A percentile compares a stretch with the other conserved stretches of the same genome.
These are phyloP conservation scores for Ceriops tagal DNA, from an alignment of 345 rosid genomes.

Conservation along the genomic window DNA sequence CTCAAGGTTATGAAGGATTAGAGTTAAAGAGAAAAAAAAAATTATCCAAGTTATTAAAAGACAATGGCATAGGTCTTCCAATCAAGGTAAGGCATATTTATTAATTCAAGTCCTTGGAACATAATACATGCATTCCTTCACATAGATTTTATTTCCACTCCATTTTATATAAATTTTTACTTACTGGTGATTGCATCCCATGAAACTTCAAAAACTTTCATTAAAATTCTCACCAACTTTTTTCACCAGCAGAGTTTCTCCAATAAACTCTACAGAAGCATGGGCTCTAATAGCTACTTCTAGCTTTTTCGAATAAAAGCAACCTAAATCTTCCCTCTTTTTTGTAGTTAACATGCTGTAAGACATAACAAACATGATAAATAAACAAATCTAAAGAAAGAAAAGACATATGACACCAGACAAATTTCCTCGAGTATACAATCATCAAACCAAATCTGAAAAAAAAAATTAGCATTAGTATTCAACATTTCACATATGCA, in stretches of 20 bases:
- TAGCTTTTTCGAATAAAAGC: conserved; percentile 3
- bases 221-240: too few species aligned
- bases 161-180: too few species aligned
- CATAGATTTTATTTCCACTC: background rate
- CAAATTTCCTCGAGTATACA: background rate
- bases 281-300: conserved; percentile 7
- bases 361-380: background rate
- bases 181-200: background rate
- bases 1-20: too few species aligned
- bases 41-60: too few species aligned
- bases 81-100: background rate
- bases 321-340: conserved; percentile 15
- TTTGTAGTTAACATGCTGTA: conserved; percentile 6
- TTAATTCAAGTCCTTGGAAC: background rate
- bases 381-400: background rate
- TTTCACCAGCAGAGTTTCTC: background rate
- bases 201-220: too few species aligned
- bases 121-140: background rate
- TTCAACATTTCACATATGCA: background rate
- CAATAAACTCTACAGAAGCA: conserved; percentile 7
- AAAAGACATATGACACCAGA: background rate
- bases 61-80: too few species aligned
- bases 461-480: background rate
- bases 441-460: background rate
- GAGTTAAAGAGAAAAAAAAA: too few species aligned